Base-by-base conservation (phyloP, 352 stramenopile species). In the Pythium phragmitis region DNA sequence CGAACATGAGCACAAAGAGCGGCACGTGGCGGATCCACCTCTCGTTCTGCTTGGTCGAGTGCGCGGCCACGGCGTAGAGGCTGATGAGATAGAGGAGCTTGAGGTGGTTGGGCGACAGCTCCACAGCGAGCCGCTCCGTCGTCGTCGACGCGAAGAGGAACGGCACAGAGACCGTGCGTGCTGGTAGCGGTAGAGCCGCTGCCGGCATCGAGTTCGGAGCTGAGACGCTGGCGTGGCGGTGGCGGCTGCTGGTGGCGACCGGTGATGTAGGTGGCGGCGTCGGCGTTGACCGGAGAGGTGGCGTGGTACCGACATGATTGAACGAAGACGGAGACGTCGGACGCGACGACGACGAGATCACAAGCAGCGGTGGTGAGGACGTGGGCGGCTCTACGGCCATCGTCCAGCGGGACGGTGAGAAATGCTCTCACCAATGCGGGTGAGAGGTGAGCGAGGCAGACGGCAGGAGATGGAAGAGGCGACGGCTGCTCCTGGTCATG, bases 1-100 rank as follows among this genome's bases (percentile, higher is more conserved):
- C 96, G 71, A 98, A 99, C 70, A 99, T 89, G 13, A 99, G 80
- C 66, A 99, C 96, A 42, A 98, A 84, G 34, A 99, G 69, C 45
- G 97, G 91, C 23, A 96, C 87, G 55, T 98, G 98, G 43, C 96
- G 86, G 56, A 99, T 89, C 96, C 96, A 99, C 43, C 92, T 76
- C 71, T 98, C 95, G 57, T 97, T 97, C 58, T 97, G 87, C 49
- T 96, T 86, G 28, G 82, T 83, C 49, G 86, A 88, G 56, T 90
- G 87, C 26, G 93, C 91, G 37, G 89, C 86, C 52, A 96, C 80
- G 7, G 96, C 95, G 73, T 99, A 98, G 46, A 98, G 68, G 37
- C 89, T 96, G 63, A 99, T 92, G 58, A 99, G 79, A 73, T 98
- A 99, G 7, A 99, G 76, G 50, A 99, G 66, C 58, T 98, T 94